A percentile compares a stretch with the other conserved stretches of the same genome.
phyloP scores from a whole-genome alignment of 2,329 filamentous ascomycete species.

The Cladosporium velox region DNA sequence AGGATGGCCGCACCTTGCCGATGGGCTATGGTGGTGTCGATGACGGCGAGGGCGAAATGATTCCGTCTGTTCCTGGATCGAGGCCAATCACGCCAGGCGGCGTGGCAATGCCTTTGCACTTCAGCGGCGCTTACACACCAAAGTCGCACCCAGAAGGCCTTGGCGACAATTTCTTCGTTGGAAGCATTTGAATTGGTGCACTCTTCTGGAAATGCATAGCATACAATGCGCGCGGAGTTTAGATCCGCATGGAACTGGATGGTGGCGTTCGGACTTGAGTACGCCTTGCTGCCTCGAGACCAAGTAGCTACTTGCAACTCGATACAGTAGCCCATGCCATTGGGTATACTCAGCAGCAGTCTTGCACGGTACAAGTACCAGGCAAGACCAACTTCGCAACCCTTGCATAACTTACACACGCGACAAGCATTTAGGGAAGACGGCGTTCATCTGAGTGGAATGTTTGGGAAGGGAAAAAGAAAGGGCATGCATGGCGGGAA shows the following conservation, averaged over 20 bases:
- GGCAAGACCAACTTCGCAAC: not conserved
- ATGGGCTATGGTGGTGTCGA: slow-evolving; percentile 6
- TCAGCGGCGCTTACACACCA: slow-evolving; percentile 38
- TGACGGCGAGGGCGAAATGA: not conserved
- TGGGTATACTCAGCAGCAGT: not conserved
- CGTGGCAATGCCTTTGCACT: slow-evolving; percentile 27
- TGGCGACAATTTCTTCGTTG: slow-evolving; percentile 35
- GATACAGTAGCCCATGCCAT: not conserved
- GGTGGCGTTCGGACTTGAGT: not conserved
- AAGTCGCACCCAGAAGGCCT: slow-evolving; percentile 36
- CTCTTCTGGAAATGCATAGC: not conserved
- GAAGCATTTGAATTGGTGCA: slow-evolving; percentile 25
- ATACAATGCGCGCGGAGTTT: not conserved
- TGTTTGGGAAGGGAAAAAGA: not conserved
- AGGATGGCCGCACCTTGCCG: slow-evolving; percentile 37
- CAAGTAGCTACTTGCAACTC: not conserved
- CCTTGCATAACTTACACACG: not conserved
- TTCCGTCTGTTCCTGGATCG: slow-evolving; percentile 19
- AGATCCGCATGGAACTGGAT: not conserved
- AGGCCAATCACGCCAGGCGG: slow-evolving; percentile 33
- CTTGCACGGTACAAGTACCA: not conserved
- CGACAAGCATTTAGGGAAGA: not conserved
- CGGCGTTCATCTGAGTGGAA: not conserved
- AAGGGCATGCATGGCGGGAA: slow-evolving; percentile 3
- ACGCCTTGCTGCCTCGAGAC: not conserved